Conservation (phyloP, 73 alveolate genomes). For the Symbiodinium natans region DNA sequence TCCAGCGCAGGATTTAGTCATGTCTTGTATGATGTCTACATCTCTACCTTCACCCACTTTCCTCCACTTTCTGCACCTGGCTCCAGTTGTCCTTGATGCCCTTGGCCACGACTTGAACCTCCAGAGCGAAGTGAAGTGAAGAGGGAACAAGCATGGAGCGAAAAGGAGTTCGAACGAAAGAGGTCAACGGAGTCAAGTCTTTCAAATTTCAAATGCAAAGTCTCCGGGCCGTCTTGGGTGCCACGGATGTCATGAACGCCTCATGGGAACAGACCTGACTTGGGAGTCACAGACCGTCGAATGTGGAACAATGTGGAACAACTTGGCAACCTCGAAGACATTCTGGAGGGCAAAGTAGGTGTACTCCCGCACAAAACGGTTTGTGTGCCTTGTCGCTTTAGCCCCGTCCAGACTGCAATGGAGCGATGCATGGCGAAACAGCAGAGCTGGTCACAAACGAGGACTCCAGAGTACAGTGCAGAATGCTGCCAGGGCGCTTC, state of each 20-base stretch:
- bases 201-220: no score
- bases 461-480: neutral
- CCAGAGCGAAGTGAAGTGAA: no score
- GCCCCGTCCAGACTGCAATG: no score
- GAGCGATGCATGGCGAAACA: no score
- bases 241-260: constrained; percentile 51
- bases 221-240: constrained; percentile 58
- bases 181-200: no score
- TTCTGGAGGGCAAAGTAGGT: constrained; percentile 85
- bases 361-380: constrained; percentile 79
- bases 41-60: neutral
- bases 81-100: constrained; percentile 97
- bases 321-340: constrained; percentile 62
- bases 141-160: no score
- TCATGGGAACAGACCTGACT: constrained; percentile 20
- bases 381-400: constrained; percentile 48
- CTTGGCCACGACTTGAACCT: constrained; percentile 53
- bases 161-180: no score
- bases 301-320: neutral
- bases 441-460: neutral
- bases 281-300: neutral
- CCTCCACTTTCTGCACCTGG: constrained; percentile 43
- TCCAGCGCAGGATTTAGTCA: neutral
- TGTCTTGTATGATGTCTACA: no score
- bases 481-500: neutral